Evolutionary conservation across 345 rosid genomes (phyloP), one percentile per base, ranked within the genome.

Genomic region (Chamaenerion angustifolium): DNA sequence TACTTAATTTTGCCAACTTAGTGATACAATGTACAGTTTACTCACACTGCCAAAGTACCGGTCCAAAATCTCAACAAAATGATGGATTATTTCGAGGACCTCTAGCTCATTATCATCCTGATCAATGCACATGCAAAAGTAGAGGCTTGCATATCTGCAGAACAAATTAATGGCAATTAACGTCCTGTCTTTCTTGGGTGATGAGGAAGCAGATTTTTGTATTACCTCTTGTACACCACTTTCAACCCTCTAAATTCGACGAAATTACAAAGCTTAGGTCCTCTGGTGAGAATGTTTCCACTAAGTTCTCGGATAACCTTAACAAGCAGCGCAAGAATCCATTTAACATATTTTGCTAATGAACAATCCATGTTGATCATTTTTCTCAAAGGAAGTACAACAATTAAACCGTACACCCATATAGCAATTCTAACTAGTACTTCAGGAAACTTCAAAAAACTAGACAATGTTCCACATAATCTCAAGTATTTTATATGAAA

Each of bases 11-110:
- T n/a, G 4, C 1, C 21, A n/a, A 14, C 11, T 27, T 5, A 14
- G 15, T 15, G 43, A 41, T 12, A 16, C 1, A 4, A 43, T 16
- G 13, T 10, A 15, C 10, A 25, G 25, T 60, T 52, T 15, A 77
- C 98, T 83, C 63, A 92, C 96, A 65, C 96, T 92, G 68, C 96
- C 96, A 57, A 87, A 92, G 49, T 87, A 92, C 45, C 96, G 79
- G 65, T 92, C 98, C 46, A 92, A 73, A 64, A 87, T 82, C 88
- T 87, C 95, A 43, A 92, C 96, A 66, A 10, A 92, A 66, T 84
- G 93, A 71, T 92, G 98, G 66, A 92, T 92, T 40, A 87, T 82
- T 67, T 84, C 93, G 7, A 92, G 93, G 56, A 77, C 46, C 65
- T 92, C 98, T 37, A 92, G 56, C 69, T 92, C 98, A 15, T 92